Percentiles rank a stretch among this genome's conserved stretches.
phyloP scores from a whole-genome alignment of 2,329 filamentous ascomycete species.

The Xylaria sp. region DNA sequence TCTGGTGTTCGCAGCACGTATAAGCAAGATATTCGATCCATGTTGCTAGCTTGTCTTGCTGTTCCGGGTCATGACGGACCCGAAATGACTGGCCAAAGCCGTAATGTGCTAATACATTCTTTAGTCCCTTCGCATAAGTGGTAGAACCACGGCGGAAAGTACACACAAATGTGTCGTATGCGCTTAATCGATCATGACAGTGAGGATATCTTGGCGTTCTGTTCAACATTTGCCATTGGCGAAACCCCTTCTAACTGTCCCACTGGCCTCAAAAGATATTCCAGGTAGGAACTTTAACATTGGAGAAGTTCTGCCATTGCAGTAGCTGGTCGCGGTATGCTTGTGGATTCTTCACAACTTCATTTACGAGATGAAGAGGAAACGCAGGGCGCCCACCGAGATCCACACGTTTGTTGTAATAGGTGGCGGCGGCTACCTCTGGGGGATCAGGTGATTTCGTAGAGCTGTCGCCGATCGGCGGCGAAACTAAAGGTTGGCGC shows the following conservation, averaged over 20 bases:
- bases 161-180: not conserved
- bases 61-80: conserved; percentile 61
- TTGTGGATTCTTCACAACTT: conserved; percentile 6
- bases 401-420: conserved; percentile 14
- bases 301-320: conserved; percentile 3
- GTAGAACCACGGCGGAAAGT: not conserved
- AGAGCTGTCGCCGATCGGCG: no score
- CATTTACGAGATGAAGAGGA: conserved; percentile 19
- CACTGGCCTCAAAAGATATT: conserved; percentile 13
- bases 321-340: conserved; percentile 18
- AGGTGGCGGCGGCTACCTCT: not conserved
- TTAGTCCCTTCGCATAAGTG: not conserved
- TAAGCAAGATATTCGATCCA: conserved; percentile 56
- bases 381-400: conserved; percentile 22
- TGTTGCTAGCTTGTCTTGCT: conserved; percentile 51
- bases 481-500: not conserved
- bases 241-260: not conserved
- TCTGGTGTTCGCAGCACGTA: conserved; percentile 39
- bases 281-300: not conserved
- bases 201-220: not conserved
- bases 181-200: not conserved
- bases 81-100: conserved; percentile 71
- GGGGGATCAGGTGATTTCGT: not conserved
- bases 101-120: conserved; percentile 54
- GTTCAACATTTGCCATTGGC: not conserved